Base-by-base conservation (phyloP, 2,329 filamentous ascomycete species). In the Pseudocercospora musae region DNA sequence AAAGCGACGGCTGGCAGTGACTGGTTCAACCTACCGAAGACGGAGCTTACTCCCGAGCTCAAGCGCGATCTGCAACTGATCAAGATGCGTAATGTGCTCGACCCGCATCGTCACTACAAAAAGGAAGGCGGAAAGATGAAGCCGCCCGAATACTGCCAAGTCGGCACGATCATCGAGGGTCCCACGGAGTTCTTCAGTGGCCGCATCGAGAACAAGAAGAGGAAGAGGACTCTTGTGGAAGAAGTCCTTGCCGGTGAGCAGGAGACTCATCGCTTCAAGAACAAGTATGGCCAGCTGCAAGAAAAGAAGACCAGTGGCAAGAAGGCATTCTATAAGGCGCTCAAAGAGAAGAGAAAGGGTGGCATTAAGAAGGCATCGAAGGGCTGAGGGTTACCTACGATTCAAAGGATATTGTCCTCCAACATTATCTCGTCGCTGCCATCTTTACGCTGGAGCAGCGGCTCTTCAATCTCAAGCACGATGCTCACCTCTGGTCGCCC, bases 11-110 rank as follows among this genome's bases (percentile, higher is more conserved):
- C 93, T 56, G 95, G 94, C 49, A 78, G 87, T 15, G 82, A 90
- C 62, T 98, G 94, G 94, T 98, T 89, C 79, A 85, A 96, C 70
- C 82, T 99, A 58, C 93, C 93, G 5, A 88, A 88, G 71, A 97
- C 94, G 25, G 83, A 91, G 56, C 78, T 96, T 56, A 96, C 92
- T 0, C 86, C 92, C 8, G 88, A 96, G 72, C 82, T 97, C 65
- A 96, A 93, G 78, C 85, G 92, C 69, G 94, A 99, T 74, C 82
- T 97, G 56, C 92, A 97, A 77, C 81, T 98, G 10, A 81, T 99
- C 62, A 88, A 91, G 68, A 94, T 97, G 89, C 87, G 95, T 75
- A 89, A 88, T 60, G 88, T 96, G 20, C 82, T 98, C 21, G 94
- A 98, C 68, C 88, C 92, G 0, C 94, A 98, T 75, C 84, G 90